Percentiles rank a stretch among this genome's conserved stretches.
Evolutionary conservation across 148 eudicot species (phyloP).

Genomic region (Diospyros lotus): DNA sequence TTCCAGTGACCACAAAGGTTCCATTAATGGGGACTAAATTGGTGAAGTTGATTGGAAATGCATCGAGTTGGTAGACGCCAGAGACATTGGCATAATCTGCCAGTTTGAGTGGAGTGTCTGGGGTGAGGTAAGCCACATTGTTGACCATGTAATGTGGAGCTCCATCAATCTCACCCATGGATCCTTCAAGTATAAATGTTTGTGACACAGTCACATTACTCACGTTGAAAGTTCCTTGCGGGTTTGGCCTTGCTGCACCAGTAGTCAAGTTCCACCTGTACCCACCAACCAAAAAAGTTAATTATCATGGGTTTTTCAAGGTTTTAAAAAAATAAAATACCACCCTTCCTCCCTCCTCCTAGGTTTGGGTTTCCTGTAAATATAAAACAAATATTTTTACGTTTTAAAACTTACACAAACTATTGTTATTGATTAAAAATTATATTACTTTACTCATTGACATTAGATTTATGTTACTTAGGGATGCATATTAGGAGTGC

Average conservation of each 20-base stretch:
- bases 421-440: too few species aligned
- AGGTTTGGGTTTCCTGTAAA: too few species aligned
- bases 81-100: conserved; percentile 33
- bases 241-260: conserved; percentile 45
- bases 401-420: too few species aligned
- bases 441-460: too few species aligned
- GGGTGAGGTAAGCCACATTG: conserved; percentile 30
- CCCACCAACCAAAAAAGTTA: background rate
- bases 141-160: conserved; percentile 24
- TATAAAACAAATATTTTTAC: too few species aligned
- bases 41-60: conserved; percentile 14
- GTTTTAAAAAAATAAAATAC: too few species aligned
- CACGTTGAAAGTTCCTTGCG: conserved; percentile 41
- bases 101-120: conserved; percentile 29
- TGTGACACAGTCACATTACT: conserved; percentile 34
- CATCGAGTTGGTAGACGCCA: conserved; percentile 34
- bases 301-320: too few species aligned
- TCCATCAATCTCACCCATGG: conserved; percentile 21
- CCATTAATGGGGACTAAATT: conserved; percentile 14
- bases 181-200: conserved; percentile 32
- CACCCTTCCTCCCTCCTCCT: too few species aligned
- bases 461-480: too few species aligned
- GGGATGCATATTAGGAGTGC: too few species aligned
- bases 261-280: conserved; percentile 37
- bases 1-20: conserved; percentile 28